These are phyloP conservation scores for Mycosphaerella arachidis DNA, from an alignment of 2,329 filamentous ascomycete species.

Conservation along the genomic window DNA sequence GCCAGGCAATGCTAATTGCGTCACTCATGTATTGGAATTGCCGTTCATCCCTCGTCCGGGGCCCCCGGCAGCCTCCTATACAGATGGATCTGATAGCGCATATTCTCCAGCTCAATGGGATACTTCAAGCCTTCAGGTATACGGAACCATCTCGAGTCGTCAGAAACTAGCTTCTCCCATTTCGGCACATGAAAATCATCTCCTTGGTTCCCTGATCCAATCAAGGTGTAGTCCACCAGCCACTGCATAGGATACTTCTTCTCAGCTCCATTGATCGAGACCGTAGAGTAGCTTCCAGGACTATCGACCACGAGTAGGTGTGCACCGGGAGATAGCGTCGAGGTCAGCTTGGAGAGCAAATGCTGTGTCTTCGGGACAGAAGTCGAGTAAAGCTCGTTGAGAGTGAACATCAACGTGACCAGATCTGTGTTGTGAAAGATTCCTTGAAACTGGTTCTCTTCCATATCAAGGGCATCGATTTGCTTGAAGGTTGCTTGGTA, in stretches of 20 bases:
- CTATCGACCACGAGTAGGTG: conserved; percentile 85
- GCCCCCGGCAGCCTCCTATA: conserved; percentile 48
- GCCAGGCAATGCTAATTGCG: not conserved
- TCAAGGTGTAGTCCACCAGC: conserved; percentile 77
- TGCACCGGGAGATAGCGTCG: conserved; percentile 53
- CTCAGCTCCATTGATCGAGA: conserved; percentile 54
- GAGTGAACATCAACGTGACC: conserved; percentile 83
- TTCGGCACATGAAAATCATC: conserved; percentile 17
- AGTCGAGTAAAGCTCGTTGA: conserved; percentile 87
- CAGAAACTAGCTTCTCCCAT: conserved; percentile 71
- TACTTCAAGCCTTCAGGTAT: conserved; percentile 62
- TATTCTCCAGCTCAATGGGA: conserved; percentile 83
- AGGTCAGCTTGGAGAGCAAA: conserved; percentile 67
- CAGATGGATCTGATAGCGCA: conserved; percentile 89
- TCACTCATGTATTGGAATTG: not conserved
- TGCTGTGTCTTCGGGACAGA: conserved; percentile 70
- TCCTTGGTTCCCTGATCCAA: conserved; percentile 33
- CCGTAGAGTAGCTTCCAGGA: conserved; percentile 85
- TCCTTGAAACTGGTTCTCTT: conserved; percentile 33
- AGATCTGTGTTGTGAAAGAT: conserved; percentile 41
- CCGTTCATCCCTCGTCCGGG: not conserved
- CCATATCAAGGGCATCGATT: conserved; percentile 47
- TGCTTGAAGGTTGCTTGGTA: conserved; percentile 44
- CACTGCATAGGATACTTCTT: conserved; percentile 90
- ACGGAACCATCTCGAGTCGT: conserved; percentile 84